These are phyloP conservation scores for Boletus smithii DNA, from an alignment of 1,284 basidiomycete species.

Conservation along the genomic window DNA sequence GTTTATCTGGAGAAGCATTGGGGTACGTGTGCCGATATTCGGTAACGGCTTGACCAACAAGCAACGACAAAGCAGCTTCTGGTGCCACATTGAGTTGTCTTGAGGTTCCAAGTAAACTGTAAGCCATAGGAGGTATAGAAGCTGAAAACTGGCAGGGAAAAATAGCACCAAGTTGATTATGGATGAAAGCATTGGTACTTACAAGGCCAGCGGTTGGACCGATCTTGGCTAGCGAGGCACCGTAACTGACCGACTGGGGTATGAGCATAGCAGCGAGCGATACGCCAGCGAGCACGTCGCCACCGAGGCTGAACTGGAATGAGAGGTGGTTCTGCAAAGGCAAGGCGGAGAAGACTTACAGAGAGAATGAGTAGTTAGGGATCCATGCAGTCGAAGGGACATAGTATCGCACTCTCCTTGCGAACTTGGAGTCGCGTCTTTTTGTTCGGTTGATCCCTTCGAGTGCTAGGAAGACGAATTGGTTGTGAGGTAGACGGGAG, in stretches of 20 bases:
- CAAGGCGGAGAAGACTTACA: constrained; percentile 46
- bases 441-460: constrained; percentile 17
- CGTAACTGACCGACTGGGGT: constrained; percentile 91
- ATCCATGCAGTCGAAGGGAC: constrained; percentile 78
- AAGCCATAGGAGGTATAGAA: constrained; percentile 76
- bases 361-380: constrained; percentile 70
- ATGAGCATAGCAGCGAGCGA: constrained; percentile 89
- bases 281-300: constrained; percentile 80
- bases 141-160: constrained; percentile 59
- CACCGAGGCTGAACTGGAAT: constrained; percentile 55
- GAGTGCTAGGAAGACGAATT: constrained; percentile 6
- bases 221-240: constrained; percentile 78
- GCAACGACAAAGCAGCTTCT: constrained; percentile 85
- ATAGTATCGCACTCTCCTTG: constrained; percentile 53
- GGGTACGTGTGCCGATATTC: constrained; percentile 60
- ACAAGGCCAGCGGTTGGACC: constrained; percentile 84
- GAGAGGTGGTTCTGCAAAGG: constrained; percentile 4
- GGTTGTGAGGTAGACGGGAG: background rate
- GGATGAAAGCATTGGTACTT: constrained; percentile 30
- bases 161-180: constrained; percentile 8
- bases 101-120: constrained; percentile 84
- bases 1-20: constrained; percentile 44
- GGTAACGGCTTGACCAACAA: constrained; percentile 83
- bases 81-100: constrained; percentile 83
- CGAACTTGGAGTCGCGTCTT: constrained; percentile 31